These are phyloP conservation scores for Fusarium concolor DNA, from an alignment of 2,329 filamentous ascomycete species.

Conservation along the genomic window DNA sequence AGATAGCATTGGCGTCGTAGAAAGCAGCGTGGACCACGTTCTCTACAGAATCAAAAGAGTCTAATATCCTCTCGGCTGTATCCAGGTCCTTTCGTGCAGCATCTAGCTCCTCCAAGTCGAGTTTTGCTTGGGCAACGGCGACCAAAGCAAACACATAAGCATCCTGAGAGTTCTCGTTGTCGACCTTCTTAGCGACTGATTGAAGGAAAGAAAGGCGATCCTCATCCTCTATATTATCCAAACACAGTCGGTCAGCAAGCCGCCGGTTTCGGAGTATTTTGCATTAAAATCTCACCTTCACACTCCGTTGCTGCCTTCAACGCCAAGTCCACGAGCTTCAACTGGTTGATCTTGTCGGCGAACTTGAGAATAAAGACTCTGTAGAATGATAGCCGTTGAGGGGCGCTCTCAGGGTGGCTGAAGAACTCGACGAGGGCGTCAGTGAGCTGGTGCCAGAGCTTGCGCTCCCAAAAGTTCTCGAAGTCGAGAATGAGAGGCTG, in stretches of 20 bases:
- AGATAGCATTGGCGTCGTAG: conserved; percentile 94
- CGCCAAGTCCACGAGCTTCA: conserved; percentile 93
- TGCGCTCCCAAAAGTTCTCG: conserved; percentile 97
- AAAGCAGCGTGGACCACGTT: conserved; percentile 95
- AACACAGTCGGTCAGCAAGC: conserved; percentile 23
- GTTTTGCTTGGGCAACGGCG: conserved; percentile 87
- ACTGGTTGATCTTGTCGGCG: conserved; percentile 98
- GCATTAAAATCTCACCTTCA: conserved; percentile 66
- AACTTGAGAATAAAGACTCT: conserved; percentile 96
- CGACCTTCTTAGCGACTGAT: conserved; percentile 85
- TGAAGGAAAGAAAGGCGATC: conserved; percentile 89
- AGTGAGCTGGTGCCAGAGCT: conserved; percentile 99
- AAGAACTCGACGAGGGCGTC: conserved; percentile 91
- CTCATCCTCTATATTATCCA: conserved; percentile 73
- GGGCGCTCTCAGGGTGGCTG: conserved; percentile 80
- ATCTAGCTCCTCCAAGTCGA: conserved; percentile 82
- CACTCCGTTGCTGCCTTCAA: conserved; percentile 89
- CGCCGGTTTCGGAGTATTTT: conserved; percentile 18
- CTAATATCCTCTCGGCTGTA: conserved; percentile 86
- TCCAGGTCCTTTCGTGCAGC: conserved; percentile 88
- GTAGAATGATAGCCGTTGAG: conserved; percentile 90
- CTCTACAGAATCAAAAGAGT: conserved; percentile 94
- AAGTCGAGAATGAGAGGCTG: conserved; percentile 91
- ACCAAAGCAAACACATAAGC: conserved; percentile 95
- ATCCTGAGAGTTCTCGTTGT: conserved; percentile 93